These are phyloP conservation scores for Eruca vesicaria DNA, from an alignment of 441 rosid species.

Conservation along the genomic window DNA sequence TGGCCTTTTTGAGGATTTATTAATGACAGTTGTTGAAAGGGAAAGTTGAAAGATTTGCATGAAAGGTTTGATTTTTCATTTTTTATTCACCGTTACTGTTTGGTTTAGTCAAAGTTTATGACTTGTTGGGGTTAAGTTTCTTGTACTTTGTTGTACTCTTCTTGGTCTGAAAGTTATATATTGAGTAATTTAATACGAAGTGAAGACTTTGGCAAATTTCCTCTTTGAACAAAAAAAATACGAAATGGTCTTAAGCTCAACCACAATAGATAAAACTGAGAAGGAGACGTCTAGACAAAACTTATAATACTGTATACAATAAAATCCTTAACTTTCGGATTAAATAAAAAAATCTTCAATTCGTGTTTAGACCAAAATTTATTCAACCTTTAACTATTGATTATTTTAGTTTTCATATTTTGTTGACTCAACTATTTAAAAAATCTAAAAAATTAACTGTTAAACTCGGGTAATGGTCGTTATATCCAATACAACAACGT, in stretches of 20 bases:
- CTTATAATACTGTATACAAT: neutral
- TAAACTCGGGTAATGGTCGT: no score
- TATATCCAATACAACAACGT: no score
- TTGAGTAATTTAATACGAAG: neutral
- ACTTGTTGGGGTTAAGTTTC: neutral
- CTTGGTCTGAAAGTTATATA: neutral
- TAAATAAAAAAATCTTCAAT: neutral
- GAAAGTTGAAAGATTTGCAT: slow-evolving; percentile 4
- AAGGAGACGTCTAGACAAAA: neutral
- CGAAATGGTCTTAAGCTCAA: neutral
- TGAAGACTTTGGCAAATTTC: neutral
- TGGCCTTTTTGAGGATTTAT: neutral
- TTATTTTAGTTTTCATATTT: no score
- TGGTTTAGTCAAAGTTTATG: slow-evolving; percentile 12
- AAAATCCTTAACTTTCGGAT: neutral
- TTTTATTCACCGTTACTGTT: neutral
- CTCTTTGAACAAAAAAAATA: neutral
- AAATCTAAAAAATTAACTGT: no score
- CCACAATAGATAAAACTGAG: neutral
- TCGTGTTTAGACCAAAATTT: no score
- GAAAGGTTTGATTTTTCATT: slow-evolving; percentile 6
- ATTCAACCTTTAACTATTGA: no score
- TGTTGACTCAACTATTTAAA: no score
- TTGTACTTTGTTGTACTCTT: neutral
- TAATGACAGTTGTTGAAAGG: slow-evolving; percentile 10